Evolutionary conservation across 129 eudicot genomes (phyloP), one percentile per base, ranked within the genome.

Genomic region (Tagetes patula): DNA sequence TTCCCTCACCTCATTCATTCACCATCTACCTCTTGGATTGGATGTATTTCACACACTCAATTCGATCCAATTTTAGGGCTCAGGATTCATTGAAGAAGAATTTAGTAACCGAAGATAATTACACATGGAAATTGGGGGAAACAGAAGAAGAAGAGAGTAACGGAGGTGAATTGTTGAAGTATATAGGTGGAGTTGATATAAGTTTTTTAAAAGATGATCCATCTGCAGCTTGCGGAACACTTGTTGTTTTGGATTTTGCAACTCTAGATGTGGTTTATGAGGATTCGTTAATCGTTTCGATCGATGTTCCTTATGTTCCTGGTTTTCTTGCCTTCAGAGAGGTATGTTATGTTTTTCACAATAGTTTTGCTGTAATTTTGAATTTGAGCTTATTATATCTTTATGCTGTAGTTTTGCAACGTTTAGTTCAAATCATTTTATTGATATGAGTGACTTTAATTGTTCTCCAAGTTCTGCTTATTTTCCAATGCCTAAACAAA

Each of bases 281-380:
- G 68, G 97, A 85, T 85, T 94, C 60, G 33, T 48, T 70, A 66
- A 43, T 86, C 20, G 87, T 85, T n/a, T 69, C 52, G 76, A 87
- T 94, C 42, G 62, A 78, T 48, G 78, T 84, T 70, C 98, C 97
- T 0, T 94, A 94, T 79, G 74, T 94, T 75, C 84, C 98, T 70
- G 98, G 98, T 0, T 94, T 94, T 78, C 87, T 94, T 64, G 98
- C 93, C 11, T 94, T 94, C 66, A 87, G 98, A 83, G 98, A 94
- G 96, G 98, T 89, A 3, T 38, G 31, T 14, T 30, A 13, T 71
- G n/a, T 7, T 0, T 38, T 70, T 32, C 31, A 31, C 64, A 31
- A 56, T 56, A 37, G 10, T 67, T 42, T 52, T 39, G 39, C 69
- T 65, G 30, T 36, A 42, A 33, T 73, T 39, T 55, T 42, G 47